phyloP scores from a whole-genome alignment of 2,329 filamentous ascomycete species.

The Colletotrichum melonis region DNA sequence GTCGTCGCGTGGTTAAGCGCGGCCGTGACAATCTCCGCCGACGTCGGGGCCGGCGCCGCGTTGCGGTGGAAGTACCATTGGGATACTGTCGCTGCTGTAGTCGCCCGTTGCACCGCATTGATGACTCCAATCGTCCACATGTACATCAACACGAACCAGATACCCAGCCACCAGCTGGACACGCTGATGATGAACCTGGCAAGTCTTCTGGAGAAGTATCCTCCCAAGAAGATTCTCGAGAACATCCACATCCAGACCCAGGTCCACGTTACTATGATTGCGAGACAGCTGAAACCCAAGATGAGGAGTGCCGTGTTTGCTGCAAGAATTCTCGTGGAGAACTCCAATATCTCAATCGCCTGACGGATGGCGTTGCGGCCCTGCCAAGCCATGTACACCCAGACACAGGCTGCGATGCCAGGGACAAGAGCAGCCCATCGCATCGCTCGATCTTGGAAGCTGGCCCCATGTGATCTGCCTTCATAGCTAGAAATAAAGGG shows the following conservation, averaged over 20 bases:
- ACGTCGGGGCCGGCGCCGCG: conserved; percentile 79
- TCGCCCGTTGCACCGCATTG: conserved; percentile 88
- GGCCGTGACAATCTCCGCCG: conserved; percentile 83
- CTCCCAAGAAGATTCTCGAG: conserved; percentile 92
- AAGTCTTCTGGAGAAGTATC: conserved; percentile 76
- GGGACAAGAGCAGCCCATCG: conserved; percentile 87
- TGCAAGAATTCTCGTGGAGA: conserved; percentile 87
- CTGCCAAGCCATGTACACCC: conserved; percentile 86
- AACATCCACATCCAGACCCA: conserved; percentile 99
- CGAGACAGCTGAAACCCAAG: conserved; percentile 84
- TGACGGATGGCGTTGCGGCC: conserved; percentile 84
- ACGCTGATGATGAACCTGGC: conserved; percentile 82
- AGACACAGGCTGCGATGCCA: conserved; percentile 76
- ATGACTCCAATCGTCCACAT: conserved; percentile 93
- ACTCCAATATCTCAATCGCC: conserved; percentile 90
- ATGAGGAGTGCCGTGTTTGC: conserved; percentile 86
- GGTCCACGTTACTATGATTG: conserved; percentile 85
- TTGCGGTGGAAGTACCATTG: conserved; percentile 99
- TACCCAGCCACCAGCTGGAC: conserved; percentile 95
- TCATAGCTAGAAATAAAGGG: conserved; percentile 91
- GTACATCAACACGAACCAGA: conserved; percentile 92
- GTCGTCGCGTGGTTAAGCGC: conserved; percentile 85
- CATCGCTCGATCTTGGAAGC: conserved; percentile 90
- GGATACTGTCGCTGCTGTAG: conserved; percentile 93
- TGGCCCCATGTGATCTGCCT: conserved; percentile 77